Percentiles rank a stretch among this genome's conserved stretches.
Conservation (phyloP, 2,329 filamentous ascomycete species). For the Chaetoscypha palmicola region DNA sequence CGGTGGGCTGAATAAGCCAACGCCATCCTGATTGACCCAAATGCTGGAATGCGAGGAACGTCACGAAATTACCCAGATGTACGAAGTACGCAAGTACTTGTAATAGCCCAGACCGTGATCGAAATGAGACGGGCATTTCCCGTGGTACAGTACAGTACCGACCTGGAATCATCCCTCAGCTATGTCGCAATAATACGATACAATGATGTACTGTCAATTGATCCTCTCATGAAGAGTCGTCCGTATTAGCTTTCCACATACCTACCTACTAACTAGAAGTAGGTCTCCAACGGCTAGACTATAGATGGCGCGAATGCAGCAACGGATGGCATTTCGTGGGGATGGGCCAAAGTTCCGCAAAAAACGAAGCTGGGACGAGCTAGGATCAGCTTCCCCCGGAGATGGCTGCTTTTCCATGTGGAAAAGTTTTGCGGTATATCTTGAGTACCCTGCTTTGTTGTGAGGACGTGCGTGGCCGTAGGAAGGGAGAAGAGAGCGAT, state of each 20-base stretch:
- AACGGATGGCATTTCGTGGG: not conserved
- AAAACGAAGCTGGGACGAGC: not conserved
- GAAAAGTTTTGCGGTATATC: constrained; percentile 9
- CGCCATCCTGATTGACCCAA: not conserved
- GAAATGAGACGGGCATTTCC: too few relatives aligned
- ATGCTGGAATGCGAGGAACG: not conserved
- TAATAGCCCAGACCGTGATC: not conserved
- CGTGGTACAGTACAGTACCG: too few relatives aligned
- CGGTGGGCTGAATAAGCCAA: not conserved
- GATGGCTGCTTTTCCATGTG: constrained; percentile 2
- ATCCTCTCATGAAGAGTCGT: too few relatives aligned
- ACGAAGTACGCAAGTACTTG: not conserved
- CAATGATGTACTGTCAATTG: too few relatives aligned
- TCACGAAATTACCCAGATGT: not conserved
- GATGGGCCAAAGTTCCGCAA: too few relatives aligned
- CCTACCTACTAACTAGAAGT: too few relatives aligned
- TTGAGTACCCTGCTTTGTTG: constrained; percentile 7
- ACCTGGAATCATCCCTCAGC: too few relatives aligned
- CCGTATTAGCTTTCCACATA: too few relatives aligned
- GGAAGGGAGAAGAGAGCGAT: not conserved
- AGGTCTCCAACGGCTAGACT: too few relatives aligned
- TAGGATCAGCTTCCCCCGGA: too few relatives aligned
- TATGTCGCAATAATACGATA: too few relatives aligned
- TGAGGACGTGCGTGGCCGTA: constrained; percentile 1
- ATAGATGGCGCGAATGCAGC: not conserved